phyloP scores from a whole-genome alignment of 352 stramenopile genomes.

The Elongisporangium undulatum region DNA sequence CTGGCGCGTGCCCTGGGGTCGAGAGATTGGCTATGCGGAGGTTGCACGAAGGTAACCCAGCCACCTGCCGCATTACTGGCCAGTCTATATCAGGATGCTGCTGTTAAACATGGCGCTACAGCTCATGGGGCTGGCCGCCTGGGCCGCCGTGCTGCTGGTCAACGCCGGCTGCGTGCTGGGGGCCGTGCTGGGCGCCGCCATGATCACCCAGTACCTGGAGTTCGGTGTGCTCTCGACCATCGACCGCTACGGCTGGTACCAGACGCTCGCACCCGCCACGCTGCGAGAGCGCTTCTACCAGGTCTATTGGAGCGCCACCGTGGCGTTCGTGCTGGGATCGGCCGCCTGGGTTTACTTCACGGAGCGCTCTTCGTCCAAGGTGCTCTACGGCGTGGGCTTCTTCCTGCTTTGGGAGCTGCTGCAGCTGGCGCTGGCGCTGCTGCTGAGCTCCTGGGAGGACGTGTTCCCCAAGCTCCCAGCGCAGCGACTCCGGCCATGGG shows the following conservation, averaged over 20 bases:
- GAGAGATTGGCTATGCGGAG: slow-evolving; percentile 4
- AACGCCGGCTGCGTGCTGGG: slow-evolving; percentile 17
- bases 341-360: slow-evolving; percentile 61
- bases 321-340: slow-evolving; percentile 31
- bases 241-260: slow-evolving; percentile 46
- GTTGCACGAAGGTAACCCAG: slow-evolving; percentile 8
- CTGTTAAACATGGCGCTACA: slow-evolving; percentile 12
- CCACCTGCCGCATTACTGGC: neutral
- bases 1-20: neutral
- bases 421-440: slow-evolving; percentile 49
- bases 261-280: slow-evolving; percentile 20
- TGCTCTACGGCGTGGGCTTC: slow-evolving; percentile 48
- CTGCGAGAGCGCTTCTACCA: slow-evolving; percentile 59
- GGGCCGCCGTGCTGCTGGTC: slow-evolving; percentile 10
- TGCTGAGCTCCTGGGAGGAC: slow-evolving; percentile 58
- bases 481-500: slow-evolving; percentile 6
- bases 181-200: slow-evolving; percentile 35
- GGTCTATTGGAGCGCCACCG: slow-evolving; percentile 49
- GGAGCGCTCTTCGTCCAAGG: slow-evolving; percentile 35
- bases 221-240: slow-evolving; percentile 48
- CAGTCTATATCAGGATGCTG: neutral
- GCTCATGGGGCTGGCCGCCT: slow-evolving; percentile 8
- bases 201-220: slow-evolving; percentile 69
- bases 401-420: slow-evolving; percentile 44
- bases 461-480: slow-evolving; percentile 29